Evolutionary conservation across 805 yeast genomes (phyloP).

Genomic region (Candida jianshihensis): DNA sequence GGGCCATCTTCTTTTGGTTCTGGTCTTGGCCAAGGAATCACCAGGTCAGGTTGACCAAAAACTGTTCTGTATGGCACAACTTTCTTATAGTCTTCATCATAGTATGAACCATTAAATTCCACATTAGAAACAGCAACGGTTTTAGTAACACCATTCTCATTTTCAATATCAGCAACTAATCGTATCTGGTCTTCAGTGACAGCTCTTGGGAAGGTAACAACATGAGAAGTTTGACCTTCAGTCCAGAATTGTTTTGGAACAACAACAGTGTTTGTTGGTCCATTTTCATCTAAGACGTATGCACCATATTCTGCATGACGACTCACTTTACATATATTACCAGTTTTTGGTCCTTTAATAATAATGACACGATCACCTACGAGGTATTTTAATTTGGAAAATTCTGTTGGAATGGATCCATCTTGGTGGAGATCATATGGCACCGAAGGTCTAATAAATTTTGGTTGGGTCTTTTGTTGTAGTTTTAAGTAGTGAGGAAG

Average conservation of each 20-base stretch:
- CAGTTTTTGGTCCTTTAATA: constrained; percentile 61
- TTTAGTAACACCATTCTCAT: constrained; percentile 51
- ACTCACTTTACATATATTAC: constrained; percentile 64
- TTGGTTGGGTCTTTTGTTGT: constrained; percentile 27
- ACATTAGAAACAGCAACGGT: constrained; percentile 78
- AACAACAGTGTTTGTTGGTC: constrained; percentile 54
- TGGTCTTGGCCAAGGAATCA: constrained; percentile 89
- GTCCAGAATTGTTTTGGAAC: constrained; percentile 72
- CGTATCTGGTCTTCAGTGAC: constrained; percentile 55
- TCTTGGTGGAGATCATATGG: constrained; percentile 25
- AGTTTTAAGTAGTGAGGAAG: constrained; percentile 24
- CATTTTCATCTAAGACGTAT: constrained; percentile 57
- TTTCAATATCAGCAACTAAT: constrained; percentile 70
- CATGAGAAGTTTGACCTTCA: constrained; percentile 63
- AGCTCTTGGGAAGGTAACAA: constrained; percentile 60
- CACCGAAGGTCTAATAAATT: constrained; percentile 28
- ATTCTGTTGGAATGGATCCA: constrained; percentile 32
- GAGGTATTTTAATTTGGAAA: constrained; percentile 52
- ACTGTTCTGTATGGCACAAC: constrained; percentile 77
- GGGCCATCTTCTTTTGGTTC: constrained; percentile 46
- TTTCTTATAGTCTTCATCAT: constrained; percentile 64
- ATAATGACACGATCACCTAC: constrained; percentile 77
- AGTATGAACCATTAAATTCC: constrained; percentile 60
- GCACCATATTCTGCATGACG: constrained; percentile 58
- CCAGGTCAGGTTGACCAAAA: constrained; percentile 56